Evolutionary conservation across 345 rosid genomes (phyloP).

Genomic region (Adansonia digitata): DNA sequence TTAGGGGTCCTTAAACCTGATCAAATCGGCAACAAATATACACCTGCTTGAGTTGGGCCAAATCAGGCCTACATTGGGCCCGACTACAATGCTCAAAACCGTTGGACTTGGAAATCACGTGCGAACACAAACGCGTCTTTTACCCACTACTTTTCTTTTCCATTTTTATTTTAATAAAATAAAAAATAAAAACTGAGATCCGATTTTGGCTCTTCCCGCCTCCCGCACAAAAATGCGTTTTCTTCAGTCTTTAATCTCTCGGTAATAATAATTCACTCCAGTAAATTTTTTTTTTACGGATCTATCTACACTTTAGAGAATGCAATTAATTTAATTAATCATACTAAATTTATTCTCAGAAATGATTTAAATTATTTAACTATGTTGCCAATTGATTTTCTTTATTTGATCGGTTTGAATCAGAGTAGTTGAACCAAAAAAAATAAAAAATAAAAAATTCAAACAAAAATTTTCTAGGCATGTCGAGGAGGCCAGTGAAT

Average conservation of each 20-base stretch:
- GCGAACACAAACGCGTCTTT: constrained; percentile 5
- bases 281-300: background rate
- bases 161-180: too few relatives aligned
- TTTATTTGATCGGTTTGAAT: background rate
- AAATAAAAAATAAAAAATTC: background rate
- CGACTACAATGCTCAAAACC: background rate
- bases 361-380: background rate
- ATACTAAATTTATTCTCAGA: background rate
- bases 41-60: background rate
- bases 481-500: constrained; percentile 36
- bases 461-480: constrained; percentile 5
- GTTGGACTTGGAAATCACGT: background rate
- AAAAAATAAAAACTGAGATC: constrained; percentile 7
- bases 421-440: background rate
- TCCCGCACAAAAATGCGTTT: constrained; percentile 7
- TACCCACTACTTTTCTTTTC: background rate
- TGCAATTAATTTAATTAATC: background rate
- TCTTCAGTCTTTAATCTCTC: background rate
- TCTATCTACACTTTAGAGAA: background rate
- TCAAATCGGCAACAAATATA: too few relatives aligned
- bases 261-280: background rate
- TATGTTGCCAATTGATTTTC: background rate
- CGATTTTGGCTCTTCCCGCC: background rate
- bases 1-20: background rate
- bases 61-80: background rate